Percentiles rank a stretch among this genome's conserved stretches.
Conservation (phyloP, 768 basidiomycete species). For the Suillus lakei region DNA sequence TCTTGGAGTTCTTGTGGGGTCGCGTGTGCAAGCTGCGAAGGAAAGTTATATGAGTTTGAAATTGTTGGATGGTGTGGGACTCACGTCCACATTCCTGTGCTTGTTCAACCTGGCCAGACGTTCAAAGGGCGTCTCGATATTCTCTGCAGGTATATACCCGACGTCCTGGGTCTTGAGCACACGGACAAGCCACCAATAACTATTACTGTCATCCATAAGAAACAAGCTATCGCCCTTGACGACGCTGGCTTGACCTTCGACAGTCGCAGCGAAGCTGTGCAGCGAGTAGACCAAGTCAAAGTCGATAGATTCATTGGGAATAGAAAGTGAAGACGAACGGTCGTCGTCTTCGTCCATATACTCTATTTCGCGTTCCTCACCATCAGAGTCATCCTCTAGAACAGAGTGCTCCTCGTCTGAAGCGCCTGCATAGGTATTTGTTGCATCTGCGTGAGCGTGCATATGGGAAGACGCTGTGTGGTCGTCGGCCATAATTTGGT, state of each 20-base stretch:
- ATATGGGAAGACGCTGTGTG: slow-evolving; percentile 48
- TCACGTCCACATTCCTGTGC: slow-evolving; percentile 94
- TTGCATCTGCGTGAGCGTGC: slow-evolving; percentile 52
- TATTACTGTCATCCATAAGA: slow-evolving; percentile 97
- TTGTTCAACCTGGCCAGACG: slow-evolving; percentile 95
- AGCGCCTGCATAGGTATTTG: slow-evolving; percentile 43
- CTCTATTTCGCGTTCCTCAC: slow-evolving; percentile 68
- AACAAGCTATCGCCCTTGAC: slow-evolving; percentile 97
- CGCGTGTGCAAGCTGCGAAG: slow-evolving; percentile 35
- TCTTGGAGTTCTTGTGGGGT: slow-evolving; percentile 61
- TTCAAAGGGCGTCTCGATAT: slow-evolving; percentile 98
- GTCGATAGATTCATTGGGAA: slow-evolving; percentile 92
- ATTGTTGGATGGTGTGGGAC: slow-evolving; percentile 31
- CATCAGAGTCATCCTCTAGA: slow-evolving; percentile 84
- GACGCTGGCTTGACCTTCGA: slow-evolving; percentile 98
- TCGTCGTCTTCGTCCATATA: slow-evolving; percentile 78
- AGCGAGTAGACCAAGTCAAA: slow-evolving; percentile 93
- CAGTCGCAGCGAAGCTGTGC: slow-evolving; percentile 96
- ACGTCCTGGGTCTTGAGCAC: slow-evolving; percentile 99
- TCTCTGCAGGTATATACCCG: slow-evolving; percentile 98
- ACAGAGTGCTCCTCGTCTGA: slow-evolving; percentile 84
- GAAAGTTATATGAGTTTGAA: neutral
- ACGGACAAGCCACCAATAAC: slow-evolving; percentile 99
- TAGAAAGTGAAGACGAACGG: slow-evolving; percentile 80
- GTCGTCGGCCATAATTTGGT: slow-evolving; percentile 60